Evolutionary conservation across 2,329 filamentous ascomycete genomes (phyloP).

Genomic region (Beauveria asiatica): DNA sequence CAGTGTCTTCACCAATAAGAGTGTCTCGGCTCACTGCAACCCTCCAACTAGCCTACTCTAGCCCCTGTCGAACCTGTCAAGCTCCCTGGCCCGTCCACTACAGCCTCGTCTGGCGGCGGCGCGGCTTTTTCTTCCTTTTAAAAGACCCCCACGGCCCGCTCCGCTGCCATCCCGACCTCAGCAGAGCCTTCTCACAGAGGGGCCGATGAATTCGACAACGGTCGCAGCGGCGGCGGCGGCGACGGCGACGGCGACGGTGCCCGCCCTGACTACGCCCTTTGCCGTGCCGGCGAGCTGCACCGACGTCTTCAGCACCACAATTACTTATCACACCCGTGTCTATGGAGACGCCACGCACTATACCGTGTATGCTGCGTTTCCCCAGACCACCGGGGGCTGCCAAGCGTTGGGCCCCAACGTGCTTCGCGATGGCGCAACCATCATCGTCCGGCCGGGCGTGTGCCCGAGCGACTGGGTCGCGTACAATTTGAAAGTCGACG

Average conservation of each 20-base stretch:
- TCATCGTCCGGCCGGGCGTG: background rate
- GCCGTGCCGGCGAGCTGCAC: conserved; percentile 1
- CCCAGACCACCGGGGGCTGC: background rate
- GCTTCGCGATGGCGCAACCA: background rate
- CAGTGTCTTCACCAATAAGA: background rate
- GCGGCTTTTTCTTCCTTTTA: background rate
- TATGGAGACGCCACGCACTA: background rate
- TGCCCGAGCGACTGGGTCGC: background rate
- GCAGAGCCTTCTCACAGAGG: background rate
- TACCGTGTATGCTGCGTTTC: background rate
- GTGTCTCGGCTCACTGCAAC: too few relatives aligned
- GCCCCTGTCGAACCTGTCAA: background rate
- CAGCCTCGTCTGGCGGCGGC: background rate
- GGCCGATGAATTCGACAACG: background rate
- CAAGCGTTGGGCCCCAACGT: background rate
- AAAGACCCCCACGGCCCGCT: background rate
- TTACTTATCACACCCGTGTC: background rate
- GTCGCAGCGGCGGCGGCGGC: background rate
- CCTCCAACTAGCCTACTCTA: background rate
- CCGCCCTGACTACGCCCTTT: background rate
- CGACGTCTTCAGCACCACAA: background rate
- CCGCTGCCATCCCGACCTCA: background rate
- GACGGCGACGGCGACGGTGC: background rate
- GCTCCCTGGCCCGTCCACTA: background rate
- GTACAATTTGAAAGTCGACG: background rate